Evolutionary conservation across 164 flowering plant species (phyloP), one percentile per base, ranked within the genome.

Genomic region (Cinnamomum chago): DNA sequence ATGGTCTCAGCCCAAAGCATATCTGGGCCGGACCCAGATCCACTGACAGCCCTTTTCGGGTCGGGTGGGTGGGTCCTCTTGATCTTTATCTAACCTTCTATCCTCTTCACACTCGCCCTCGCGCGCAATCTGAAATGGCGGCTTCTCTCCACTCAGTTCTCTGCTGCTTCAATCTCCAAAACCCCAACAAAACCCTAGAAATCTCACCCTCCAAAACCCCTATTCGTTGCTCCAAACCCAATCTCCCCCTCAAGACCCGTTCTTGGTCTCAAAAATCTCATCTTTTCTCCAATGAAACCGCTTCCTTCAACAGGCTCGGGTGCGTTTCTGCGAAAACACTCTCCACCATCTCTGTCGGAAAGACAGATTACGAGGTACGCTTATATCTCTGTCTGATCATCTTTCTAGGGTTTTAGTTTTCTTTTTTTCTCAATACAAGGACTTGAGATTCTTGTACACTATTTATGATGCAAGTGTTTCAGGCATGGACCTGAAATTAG

Each of bases 321-420:
- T 77, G 76, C 55, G 30, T 81, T 77, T 79, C 75, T 78, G 85
- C 78, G 6, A 80, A 72, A 65, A 70, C 81, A 62, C 62, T 74
- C 67, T 84, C 86, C 23, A 77, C 84, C 2, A 62, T 71, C 76
- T 68, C 89, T 65, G 14, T 82, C n/a, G 71, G 73, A 72, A 81
- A 84, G 47, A 85, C 74, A 62, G 69, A 83, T 25, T 88, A 87
- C 73, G 90, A 89, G 90, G 95, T 88, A 81, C 12, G 20, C 23
- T 30, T 28, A 27, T 30, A 17, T 30, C 69, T 67, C 35, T 5
- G 14, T 30, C 20, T 30, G 69, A 28, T 1, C 1, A 67, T 28
- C 18, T 13, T 28, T 15, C 5, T 17, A 30, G 69, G 33, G n/a
- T 67, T 67, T 67, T 4, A 6, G 55, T 1, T 35, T 35, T 35